These are phyloP conservation scores for Chaetomium tenue DNA, from an alignment of 495 filamentous ascomycete species.

Conservation along the genomic window DNA sequence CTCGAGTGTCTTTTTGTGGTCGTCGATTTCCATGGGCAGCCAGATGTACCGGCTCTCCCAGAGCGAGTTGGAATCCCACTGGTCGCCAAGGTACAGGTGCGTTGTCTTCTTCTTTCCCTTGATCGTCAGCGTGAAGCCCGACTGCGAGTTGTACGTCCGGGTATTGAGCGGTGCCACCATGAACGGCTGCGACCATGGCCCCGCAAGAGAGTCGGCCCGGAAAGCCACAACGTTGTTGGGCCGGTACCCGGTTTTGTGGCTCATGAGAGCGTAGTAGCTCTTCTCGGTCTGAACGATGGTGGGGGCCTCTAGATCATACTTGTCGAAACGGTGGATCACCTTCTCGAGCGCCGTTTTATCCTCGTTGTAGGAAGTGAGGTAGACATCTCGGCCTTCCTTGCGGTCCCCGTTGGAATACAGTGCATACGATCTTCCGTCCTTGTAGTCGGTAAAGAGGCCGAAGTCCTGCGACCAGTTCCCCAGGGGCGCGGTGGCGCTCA, in stretches of 20 bases:
- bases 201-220: constrained; percentile 47
- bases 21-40: constrained; percentile 49
- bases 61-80: constrained; percentile 54
- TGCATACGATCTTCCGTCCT: constrained; percentile 42
- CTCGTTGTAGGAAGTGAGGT: constrained; percentile 43
- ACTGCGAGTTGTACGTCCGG: constrained; percentile 53
- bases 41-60: constrained; percentile 56
- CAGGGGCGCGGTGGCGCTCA: constrained; percentile 42
- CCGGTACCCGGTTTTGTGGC: constrained; percentile 49
- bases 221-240: constrained; percentile 51
- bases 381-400: constrained; percentile 42
- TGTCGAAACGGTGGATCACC: constrained; percentile 45
- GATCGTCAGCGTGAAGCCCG: constrained; percentile 49
- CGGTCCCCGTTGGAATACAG: constrained; percentile 48
- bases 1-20: constrained; percentile 37
- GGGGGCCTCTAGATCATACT: constrained; percentile 48
- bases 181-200: constrained; percentile 54
- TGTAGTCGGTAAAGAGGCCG: constrained; percentile 47
- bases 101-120: constrained; percentile 48
- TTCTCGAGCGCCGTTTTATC: constrained; percentile 37
- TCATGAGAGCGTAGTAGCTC: constrained; percentile 48
- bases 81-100: constrained; percentile 51
- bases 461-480: constrained; percentile 52
- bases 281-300: constrained; percentile 46
- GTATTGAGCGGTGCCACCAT: constrained; percentile 50